A percentile compares a stretch with the other conserved stretches of the same genome.
Conservation (phyloP, 805 yeast genomes). For the Yarrowia sp. region DNA sequence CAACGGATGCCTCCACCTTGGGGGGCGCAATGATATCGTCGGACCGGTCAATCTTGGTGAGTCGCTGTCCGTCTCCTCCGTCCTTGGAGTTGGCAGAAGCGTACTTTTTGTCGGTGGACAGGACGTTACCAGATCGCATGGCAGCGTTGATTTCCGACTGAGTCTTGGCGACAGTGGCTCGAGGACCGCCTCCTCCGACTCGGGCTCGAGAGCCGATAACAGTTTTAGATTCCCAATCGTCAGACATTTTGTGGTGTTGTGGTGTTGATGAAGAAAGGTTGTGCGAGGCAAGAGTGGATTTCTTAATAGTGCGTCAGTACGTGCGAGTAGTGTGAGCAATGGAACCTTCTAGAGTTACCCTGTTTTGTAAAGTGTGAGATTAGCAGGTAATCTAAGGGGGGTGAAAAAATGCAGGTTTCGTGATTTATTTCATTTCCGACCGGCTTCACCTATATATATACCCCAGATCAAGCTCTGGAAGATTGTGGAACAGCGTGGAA, state of each 20-base stretch:
- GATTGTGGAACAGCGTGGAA: slow-evolving; percentile 14
- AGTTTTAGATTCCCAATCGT: slow-evolving; percentile 78
- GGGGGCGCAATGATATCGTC: slow-evolving; percentile 92
- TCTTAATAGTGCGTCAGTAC: background rate
- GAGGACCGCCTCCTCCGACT: slow-evolving; percentile 85
- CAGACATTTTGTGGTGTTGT: slow-evolving; percentile 40
- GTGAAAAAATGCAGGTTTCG: background rate
- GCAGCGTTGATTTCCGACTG: slow-evolving; percentile 84
- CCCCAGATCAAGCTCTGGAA: background rate
- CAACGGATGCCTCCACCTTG: slow-evolving; percentile 80
- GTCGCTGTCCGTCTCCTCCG: slow-evolving; percentile 86
- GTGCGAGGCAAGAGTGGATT: slow-evolving; percentile 20
- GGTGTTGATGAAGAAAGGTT: background rate
- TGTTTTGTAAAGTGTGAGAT: background rate
- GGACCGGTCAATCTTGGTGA: slow-evolving; percentile 88
- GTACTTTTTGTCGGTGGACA: slow-evolving; percentile 92
- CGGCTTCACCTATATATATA: background rate
- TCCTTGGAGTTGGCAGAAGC: slow-evolving; percentile 58
- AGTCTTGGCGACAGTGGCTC: slow-evolving; percentile 77
- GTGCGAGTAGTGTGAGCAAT: slow-evolving; percentile 11
- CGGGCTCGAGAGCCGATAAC: slow-evolving; percentile 86
- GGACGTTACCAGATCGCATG: slow-evolving; percentile 83
- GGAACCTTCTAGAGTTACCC: slow-evolving; percentile 27
- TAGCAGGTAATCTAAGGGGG: background rate
- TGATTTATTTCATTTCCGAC: background rate